phyloP scores from a whole-genome alignment of 805 yeast species.

The Ogataea henricii region DNA sequence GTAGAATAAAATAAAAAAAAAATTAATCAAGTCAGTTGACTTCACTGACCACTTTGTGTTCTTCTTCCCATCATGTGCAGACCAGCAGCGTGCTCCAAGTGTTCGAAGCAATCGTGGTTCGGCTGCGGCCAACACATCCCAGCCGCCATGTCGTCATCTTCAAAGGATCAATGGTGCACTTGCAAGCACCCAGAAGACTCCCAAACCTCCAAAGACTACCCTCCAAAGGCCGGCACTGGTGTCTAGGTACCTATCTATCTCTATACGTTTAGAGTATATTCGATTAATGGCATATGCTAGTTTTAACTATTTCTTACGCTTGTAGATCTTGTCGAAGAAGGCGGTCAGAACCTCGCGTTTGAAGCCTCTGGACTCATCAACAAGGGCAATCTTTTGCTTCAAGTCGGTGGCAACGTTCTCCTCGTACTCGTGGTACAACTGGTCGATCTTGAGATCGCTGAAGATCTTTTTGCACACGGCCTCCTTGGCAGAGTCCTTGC shows the following conservation, averaged over 20 bases:
- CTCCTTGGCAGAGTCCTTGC: slow-evolving; percentile 71
- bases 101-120: slow-evolving; percentile 40
- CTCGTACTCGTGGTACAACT: slow-evolving; percentile 78
- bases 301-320: slow-evolving; percentile 71
- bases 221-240: slow-evolving; percentile 41
- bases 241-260: too few relatives aligned
- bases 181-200: slow-evolving; percentile 34
- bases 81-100: slow-evolving; percentile 36
- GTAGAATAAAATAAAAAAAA: too few relatives aligned
- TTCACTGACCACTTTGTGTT: neutral
- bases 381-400: slow-evolving; percentile 58
- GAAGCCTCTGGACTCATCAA: slow-evolving; percentile 94
- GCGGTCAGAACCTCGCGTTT: slow-evolving; percentile 81
- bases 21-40: neutral
- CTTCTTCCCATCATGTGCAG: slow-evolving; percentile 36
- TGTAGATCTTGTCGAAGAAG: slow-evolving; percentile 89
- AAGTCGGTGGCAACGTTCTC: slow-evolving; percentile 70
- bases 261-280: too few relatives aligned
- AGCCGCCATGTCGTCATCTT: slow-evolving; percentile 39
- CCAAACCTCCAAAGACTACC: slow-evolving; percentile 33
- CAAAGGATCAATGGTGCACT: slow-evolving; percentile 41
- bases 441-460: slow-evolving; percentile 68
- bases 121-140: slow-evolving; percentile 51
- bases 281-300: neutral
- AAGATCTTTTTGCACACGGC: slow-evolving; percentile 71